phyloP scores from a whole-genome alignment of 139 green algal species.

The Micractinium sp. region DNA sequence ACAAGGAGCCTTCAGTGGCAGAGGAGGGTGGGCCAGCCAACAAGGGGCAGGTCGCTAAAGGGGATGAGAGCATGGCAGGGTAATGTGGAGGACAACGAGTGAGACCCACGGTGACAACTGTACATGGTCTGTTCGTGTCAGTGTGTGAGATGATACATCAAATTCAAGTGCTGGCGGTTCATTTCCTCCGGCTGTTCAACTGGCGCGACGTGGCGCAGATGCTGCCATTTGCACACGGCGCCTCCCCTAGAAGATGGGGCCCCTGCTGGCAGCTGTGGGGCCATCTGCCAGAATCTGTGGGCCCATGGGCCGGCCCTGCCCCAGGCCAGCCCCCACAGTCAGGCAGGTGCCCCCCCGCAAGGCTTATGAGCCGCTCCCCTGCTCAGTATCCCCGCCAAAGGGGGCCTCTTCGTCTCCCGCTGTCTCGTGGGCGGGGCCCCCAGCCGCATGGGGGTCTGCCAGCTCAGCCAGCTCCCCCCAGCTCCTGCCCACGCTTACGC shows the following conservation, averaged over 20 bases:
- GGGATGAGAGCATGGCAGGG: too few relatives aligned
- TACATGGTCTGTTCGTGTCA: too few relatives aligned
- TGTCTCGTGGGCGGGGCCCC: background rate
- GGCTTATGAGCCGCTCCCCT: background rate
- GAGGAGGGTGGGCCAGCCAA: too few relatives aligned
- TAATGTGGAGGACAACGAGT: too few relatives aligned
- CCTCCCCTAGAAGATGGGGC: background rate
- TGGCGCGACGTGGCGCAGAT: background rate
- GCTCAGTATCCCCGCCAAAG: background rate
- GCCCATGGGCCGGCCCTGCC: too few relatives aligned
- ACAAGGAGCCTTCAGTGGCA: too few relatives aligned
- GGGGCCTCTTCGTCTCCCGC: background rate
- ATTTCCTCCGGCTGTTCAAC: background rate
- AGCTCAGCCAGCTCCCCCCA: conserved; percentile 70
- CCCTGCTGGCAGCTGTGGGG: background rate
- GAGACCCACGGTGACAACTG: too few relatives aligned
- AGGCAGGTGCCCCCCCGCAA: too few relatives aligned
- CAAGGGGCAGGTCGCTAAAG: too few relatives aligned
- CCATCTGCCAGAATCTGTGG: background rate
- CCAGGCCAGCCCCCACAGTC: too few relatives aligned
- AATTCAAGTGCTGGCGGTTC: too few relatives aligned
- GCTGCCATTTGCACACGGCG: background rate
- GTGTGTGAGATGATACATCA: too few relatives aligned
- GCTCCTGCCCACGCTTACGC: conserved; percentile 64
- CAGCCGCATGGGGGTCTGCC: background rate